Evolutionary conservation across 2,329 filamentous ascomycete species (phyloP), one percentile per base, ranked within the genome.

Genomic region (Cercospora sp.): DNA sequence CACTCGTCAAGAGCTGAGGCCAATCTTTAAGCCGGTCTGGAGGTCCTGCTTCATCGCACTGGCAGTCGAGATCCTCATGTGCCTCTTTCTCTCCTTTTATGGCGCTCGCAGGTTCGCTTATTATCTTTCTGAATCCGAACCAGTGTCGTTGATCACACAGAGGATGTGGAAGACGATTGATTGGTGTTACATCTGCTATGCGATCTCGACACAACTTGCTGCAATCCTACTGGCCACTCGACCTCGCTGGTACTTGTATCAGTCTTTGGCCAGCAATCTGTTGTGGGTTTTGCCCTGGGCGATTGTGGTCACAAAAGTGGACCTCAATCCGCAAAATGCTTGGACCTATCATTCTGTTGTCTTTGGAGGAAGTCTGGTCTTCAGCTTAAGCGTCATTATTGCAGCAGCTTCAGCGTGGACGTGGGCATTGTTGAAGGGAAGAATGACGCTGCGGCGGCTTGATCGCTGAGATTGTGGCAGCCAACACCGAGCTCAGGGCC

Each of bases 241-340:
- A 0, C 89, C 89, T 0, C 80, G 80, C 1, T 92, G 88, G 89
- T 92, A 91, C 74, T 81, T 92, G 0, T 87, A 85, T 67, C 89
- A 92, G 75, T 88, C 87, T 3, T 78, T 92, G 0, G 84, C 81
- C 0, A 90, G 89, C 6, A 92, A 92, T 72, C 59, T 92, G 0
- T 76, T 89, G 0, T 92, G 89, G 74, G 89, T 92, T 0, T 78
- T 93, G 2, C 90, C 89, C 0, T 92, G 90, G 89, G 89, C 90
- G 0, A 86, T 92, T 49, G 88, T 85, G 0, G 88, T 85, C 68
- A 85, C 84, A 61, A 81, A 79, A 4, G 79, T 78, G n/a, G 65
- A 78, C 1, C 78, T 90, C 57, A 82, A 84, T 6, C 75, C 81
- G 3, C 78, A 79, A 0, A 85, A 88, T 73, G 89, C 90, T 0